Percentiles rank a stretch among this genome's conserved stretches.
These are phyloP conservation scores for Apiospora pterosperma DNA, from an alignment of 2,329 filamentous ascomycete genomes.

Conservation along the genomic window DNA sequence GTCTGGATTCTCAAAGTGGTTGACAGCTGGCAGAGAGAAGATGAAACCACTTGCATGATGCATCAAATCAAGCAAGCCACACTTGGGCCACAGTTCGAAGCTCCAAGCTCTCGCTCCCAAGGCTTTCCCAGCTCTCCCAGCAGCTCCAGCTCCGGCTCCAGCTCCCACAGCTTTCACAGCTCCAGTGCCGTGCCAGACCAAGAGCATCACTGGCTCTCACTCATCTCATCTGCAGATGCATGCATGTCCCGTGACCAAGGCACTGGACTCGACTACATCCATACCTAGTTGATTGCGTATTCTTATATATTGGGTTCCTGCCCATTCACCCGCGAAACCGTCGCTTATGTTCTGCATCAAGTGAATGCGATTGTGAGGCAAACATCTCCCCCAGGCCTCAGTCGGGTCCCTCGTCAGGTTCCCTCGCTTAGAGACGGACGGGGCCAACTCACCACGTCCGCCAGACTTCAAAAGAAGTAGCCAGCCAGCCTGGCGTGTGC, in stretches of 20 bases:
- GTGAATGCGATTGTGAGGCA: background rate
- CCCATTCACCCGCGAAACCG: background rate
- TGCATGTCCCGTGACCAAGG: background rate
- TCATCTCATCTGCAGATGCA: background rate
- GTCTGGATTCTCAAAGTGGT: too few species aligned
- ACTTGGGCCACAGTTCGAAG: background rate
- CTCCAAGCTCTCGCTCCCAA: background rate
- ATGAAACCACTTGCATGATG: background rate
- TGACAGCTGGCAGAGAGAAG: background rate
- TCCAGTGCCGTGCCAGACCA: background rate
- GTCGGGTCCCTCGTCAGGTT: background rate
- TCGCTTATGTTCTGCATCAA: background rate
- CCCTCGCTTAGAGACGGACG: background rate
- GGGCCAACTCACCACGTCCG: background rate
- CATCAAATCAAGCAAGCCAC: background rate
- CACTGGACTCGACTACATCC: background rate
- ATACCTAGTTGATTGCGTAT: background rate
- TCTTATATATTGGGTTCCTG: background rate
- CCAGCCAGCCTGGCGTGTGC: too few species aligned
- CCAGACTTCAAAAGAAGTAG: background rate
- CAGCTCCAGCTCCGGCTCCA: background rate
- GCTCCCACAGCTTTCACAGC: background rate
- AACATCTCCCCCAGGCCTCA: background rate
- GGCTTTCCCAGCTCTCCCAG: background rate
- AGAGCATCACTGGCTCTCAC: background rate